These are phyloP conservation scores for Cucurbita ficifolia DNA, from an alignment of 306 rosid species.

Conservation along the genomic window DNA sequence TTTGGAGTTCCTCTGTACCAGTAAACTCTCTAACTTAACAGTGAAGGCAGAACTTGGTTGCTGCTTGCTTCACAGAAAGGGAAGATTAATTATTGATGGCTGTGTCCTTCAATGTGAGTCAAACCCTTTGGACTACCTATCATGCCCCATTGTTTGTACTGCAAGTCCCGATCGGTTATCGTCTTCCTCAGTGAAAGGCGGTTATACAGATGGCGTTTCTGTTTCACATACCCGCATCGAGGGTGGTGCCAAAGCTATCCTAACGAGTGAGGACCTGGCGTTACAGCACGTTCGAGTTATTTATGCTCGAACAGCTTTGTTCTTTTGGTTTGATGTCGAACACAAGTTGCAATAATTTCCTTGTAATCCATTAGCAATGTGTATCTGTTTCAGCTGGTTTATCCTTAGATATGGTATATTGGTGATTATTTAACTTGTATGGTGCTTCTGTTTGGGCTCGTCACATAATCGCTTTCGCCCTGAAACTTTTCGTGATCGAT, in stretches of 20 bases:
- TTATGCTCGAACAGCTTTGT: conserved; percentile 57
- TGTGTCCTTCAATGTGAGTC: conserved; percentile 86
- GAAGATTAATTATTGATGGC: conserved; percentile 71
- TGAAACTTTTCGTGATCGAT: not conserved
- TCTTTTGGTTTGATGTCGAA: conserved; percentile 94
- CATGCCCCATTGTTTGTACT: conserved; percentile 79
- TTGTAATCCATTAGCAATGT: not conserved
- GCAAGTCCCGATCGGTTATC: conserved; percentile 27
- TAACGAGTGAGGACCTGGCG: conserved; percentile 58
- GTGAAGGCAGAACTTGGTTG: conserved; percentile 93
- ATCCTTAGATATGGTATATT: not conserved
- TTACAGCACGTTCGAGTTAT: conserved; percentile 89
- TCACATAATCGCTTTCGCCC: not conserved
- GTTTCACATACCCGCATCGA: conserved; percentile 92
- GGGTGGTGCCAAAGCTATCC: conserved; percentile 85
- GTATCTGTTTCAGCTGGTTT: not conserved
- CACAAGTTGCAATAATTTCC: conserved; percentile 23
- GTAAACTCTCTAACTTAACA: conserved; percentile 76
- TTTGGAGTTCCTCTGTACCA: conserved; percentile 67
- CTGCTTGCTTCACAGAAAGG: conserved; percentile 84
- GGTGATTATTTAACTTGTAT: not conserved
- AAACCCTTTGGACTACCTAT: conserved; percentile 68
- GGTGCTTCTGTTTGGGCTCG: not conserved
- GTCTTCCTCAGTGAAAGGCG: conserved; percentile 29
- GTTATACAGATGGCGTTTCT: conserved; percentile 43